Base-by-base conservation (phyloP, 2,329 filamentous ascomycete species). In the Didymellaceae sp. region DNA sequence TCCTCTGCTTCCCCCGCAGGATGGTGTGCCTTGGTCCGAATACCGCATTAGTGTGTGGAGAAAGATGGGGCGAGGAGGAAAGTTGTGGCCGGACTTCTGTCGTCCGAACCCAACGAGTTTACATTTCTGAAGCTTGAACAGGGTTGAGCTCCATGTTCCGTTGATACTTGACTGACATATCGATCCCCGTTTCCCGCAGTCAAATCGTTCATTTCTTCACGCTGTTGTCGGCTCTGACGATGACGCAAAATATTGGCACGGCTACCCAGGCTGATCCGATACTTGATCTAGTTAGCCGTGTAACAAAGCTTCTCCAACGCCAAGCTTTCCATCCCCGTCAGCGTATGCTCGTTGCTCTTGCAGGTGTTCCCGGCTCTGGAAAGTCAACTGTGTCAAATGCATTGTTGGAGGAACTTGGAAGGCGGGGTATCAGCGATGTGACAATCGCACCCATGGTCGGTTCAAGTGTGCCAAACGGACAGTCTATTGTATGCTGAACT, bases 291-390 rank as follows among this genome's bases (percentile, higher is more conserved):
- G 57, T 54, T 37, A 62, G 44, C 44, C 62, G 55, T 16, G 40
- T 58, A 16, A 53, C 58, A 45, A 38, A 41, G 45, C 61, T 65
- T 24, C 56, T 65, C 13, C 32, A 45, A 21, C 44, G 59, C 47
- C 61, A 65, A 58, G 45, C 52, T 22, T 48, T 49, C 33, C 11
- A 59, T 22, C 56, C 63, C 33, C 51, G 46, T 50, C 58, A 59
- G 28, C 61, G 63, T 18, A 55, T 61, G 35, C 59, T 67, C 18
- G 46, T 67, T 42, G 62, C 57, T 37, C 58, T 67, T 33, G 65
- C 65, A 7, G 63, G 63, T 26, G 63, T 67, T 26, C 65, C 63
- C 14, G 65, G 65, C 10, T 61, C 62, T 6, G 65, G 65, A 13
- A 66, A 66, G 39, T 64, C 61, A 5, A 67, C 63, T 4, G 61